Evolutionary conservation across 2,329 filamentous ascomycete genomes (phyloP).

Genomic region (Calonectria fujianensis): DNA sequence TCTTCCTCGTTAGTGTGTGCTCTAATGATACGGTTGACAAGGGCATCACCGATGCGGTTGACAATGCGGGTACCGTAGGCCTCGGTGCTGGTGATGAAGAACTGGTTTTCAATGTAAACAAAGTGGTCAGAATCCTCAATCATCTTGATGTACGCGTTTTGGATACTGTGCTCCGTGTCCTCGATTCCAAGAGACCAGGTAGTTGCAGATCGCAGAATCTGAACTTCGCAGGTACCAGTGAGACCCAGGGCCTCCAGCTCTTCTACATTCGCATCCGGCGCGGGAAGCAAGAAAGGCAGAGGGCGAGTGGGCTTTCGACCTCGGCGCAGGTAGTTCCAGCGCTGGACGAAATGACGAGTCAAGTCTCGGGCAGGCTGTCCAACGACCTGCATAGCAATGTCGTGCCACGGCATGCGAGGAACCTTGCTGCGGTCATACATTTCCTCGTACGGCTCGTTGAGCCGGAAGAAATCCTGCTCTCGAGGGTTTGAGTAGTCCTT

Average conservation of each 20-base stretch:
- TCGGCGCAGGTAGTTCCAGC: conserved; percentile 97
- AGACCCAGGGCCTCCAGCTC: conserved; percentile 92
- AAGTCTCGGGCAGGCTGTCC: conserved; percentile 96
- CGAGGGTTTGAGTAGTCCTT: conserved; percentile 99
- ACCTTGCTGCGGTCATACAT: conserved; percentile 96
- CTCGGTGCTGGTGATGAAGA: conserved; percentile 95
- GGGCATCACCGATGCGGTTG: conserved; percentile 94
- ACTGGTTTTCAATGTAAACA: conserved; percentile 99
- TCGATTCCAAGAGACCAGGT: conserved; percentile 95
- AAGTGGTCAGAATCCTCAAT: conserved; percentile 98
- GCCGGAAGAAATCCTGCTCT: conserved; percentile 94
- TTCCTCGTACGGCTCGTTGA: conserved; percentile 97
- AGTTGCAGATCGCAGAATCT: conserved; percentile 92
- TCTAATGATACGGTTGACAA: conserved; percentile 92
- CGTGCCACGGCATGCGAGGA: conserved; percentile 98
- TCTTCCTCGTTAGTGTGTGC: conserved; percentile 89
- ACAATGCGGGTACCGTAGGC: conserved; percentile 91
- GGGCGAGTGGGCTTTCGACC: conserved; percentile 95
- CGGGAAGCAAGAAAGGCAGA: conserved; percentile 93
- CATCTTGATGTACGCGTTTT: conserved; percentile 94
- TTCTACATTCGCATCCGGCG: conserved; percentile 90
- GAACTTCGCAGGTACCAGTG: conserved; percentile 95
- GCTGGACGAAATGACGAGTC: conserved; percentile 96
- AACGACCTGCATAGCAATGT: conserved; percentile 97
- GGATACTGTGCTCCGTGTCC: conserved; percentile 93